These are phyloP conservation scores for Xeromyces bisporus DNA, from an alignment of 495 filamentous ascomycete genomes.

Conservation along the genomic window DNA sequence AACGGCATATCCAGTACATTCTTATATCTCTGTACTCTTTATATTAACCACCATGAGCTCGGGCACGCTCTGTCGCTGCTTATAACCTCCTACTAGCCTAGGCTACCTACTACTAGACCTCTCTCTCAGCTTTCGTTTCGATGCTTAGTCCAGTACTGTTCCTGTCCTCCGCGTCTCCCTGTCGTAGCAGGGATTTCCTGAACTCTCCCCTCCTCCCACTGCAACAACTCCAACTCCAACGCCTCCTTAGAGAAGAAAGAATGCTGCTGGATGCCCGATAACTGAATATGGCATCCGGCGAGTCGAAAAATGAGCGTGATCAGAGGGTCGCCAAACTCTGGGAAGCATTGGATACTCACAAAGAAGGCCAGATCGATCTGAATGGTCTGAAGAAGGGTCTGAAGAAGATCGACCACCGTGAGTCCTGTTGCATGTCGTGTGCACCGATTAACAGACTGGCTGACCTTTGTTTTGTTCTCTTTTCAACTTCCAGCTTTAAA, in stretches of 20 bases:
- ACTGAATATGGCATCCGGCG: slow-evolving; percentile 32
- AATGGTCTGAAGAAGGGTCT: slow-evolving; percentile 71
- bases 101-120: neutral
- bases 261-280: slow-evolving; percentile 27
- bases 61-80: slow-evolving; percentile 9
- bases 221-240: slow-evolving; percentile 5
- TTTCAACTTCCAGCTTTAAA: slow-evolving; percentile 50
- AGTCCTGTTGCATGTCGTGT: slow-evolving; percentile 21
- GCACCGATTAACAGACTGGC: slow-evolving; percentile 14
- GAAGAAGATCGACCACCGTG: slow-evolving; percentile 83
- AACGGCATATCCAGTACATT: too few relatives aligned
- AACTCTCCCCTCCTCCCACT: neutral
- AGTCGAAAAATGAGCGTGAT: slow-evolving; percentile 57
- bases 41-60: slow-evolving; percentile 6
- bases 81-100: slow-evolving; percentile 1
- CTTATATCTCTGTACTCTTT: too few relatives aligned
- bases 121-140: slow-evolving; percentile 2
- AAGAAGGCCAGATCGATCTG: slow-evolving; percentile 63
- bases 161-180: slow-evolving; percentile 5
- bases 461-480: neutral
- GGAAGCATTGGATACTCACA: slow-evolving; percentile 57
- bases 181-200: slow-evolving; percentile 9
- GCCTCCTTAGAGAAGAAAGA: slow-evolving; percentile 8
- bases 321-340: slow-evolving; percentile 65
- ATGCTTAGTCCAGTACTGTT: slow-evolving; percentile 5